Percentiles rank a stretch among this genome's conserved stretches.
Evolutionary conservation across 2,329 filamentous ascomycete species (phyloP).

Genomic region (Fusarium bactridioides): DNA sequence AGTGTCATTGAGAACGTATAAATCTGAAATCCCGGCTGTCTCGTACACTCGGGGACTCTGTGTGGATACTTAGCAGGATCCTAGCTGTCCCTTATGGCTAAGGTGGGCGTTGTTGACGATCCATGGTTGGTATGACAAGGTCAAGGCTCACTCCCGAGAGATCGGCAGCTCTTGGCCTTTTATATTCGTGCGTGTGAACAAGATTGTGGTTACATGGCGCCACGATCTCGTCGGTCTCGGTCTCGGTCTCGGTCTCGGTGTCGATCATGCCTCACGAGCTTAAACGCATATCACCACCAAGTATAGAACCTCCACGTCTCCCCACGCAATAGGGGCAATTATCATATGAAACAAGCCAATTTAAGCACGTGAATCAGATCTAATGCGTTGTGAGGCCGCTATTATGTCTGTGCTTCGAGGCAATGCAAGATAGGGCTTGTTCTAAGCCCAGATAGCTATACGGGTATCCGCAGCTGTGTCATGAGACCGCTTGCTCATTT

Average conservation of each 20-base stretch:
- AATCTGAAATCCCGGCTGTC: too few relatives aligned
- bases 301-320: neutral
- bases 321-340: neutral
- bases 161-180: neutral
- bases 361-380: neutral
- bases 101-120: neutral
- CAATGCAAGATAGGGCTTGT: neutral
- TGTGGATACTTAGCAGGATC: neutral
- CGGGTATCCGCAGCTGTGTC: neutral
- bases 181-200: neutral
- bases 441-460: rapidly evolving
- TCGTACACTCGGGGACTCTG: too few relatives aligned
- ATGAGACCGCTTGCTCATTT: neutral
- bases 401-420: neutral
- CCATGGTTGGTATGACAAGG: rapidly evolving
- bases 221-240: rapidly evolving
- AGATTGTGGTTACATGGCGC: neutral
- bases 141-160: neutral
- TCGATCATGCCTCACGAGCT: neutral
- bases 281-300: neutral
- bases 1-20: too few relatives aligned
- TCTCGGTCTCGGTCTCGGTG: neutral
- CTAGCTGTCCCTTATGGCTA: neutral
- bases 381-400: rapidly evolving
- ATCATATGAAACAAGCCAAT: too few relatives aligned